phyloP scores from a whole-genome alignment of 2,329 filamentous ascomycete genomes.

The Trichothecium sympodiale region DNA sequence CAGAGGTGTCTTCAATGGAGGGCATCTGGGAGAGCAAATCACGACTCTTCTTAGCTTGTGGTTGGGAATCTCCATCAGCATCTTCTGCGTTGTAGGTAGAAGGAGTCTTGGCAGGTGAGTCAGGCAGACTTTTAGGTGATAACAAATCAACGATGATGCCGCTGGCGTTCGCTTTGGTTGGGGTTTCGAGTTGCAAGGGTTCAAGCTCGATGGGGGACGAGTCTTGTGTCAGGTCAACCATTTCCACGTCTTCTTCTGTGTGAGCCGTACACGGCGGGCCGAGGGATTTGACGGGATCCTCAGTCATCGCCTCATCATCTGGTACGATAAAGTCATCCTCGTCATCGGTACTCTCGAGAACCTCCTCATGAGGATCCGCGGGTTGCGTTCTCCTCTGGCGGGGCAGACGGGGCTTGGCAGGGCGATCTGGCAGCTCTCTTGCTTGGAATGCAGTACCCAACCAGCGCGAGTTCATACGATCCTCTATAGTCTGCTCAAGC shows the following conservation, averaged over 20 bases:
- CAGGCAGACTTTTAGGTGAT: too few relatives aligned
- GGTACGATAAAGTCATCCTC: slow-evolving; percentile 38
- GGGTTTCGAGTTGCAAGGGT: background rate
- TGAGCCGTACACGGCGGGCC: slow-evolving; percentile 9
- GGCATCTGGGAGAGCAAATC: too few relatives aligned
- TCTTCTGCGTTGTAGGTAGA: too few relatives aligned
- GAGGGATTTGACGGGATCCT: slow-evolving; percentile 4
- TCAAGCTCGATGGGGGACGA: too few relatives aligned
- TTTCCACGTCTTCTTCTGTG: background rate
- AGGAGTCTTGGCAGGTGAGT: too few relatives aligned
- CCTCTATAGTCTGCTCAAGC: slow-evolving; percentile 55
- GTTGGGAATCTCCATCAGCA: too few relatives aligned
- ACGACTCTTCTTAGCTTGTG: too few relatives aligned
- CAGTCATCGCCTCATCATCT: slow-evolving; percentile 11
- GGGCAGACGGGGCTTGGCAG: slow-evolving; percentile 9
- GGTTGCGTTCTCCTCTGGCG: slow-evolving; percentile 1
- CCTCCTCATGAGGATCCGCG: slow-evolving; percentile 29
- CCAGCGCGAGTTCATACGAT: slow-evolving; percentile 44
- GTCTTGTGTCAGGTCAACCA: background rate
- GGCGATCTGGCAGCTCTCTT: slow-evolving; percentile 27
- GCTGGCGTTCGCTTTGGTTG: background rate
- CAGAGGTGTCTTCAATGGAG: too few relatives aligned
- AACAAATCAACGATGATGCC: slow-evolving; percentile 4
- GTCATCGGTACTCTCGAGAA: slow-evolving; percentile 39
- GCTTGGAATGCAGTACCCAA: slow-evolving; percentile 32